These are phyloP conservation scores for Aspergillus felis DNA, from an alignment of 2,329 filamentous ascomycete species.

Conservation along the genomic window DNA sequence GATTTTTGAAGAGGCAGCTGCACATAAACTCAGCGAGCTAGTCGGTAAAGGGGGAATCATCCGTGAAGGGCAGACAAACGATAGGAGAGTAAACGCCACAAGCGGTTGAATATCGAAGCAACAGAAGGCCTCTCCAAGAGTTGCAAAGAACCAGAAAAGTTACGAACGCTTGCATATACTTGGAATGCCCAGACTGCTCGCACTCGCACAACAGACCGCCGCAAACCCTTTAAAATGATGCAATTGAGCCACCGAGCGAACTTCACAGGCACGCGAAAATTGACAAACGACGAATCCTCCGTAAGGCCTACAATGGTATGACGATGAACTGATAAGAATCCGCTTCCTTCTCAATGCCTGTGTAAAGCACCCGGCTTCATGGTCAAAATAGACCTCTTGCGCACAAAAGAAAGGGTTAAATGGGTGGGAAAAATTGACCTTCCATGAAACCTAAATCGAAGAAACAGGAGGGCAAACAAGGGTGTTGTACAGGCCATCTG, in stretches of 20 bases:
- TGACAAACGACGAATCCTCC: slow-evolving; percentile 12
- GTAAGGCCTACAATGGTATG: slow-evolving; percentile 21
- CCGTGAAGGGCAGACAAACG: slow-evolving; percentile 11
- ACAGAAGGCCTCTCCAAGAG: slow-evolving; percentile 1
- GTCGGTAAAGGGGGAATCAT: slow-evolving; percentile 30
- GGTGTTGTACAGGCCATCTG: slow-evolving; percentile 36
- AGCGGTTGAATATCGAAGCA: slow-evolving; percentile 5
- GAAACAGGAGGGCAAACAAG: slow-evolving; percentile 18
- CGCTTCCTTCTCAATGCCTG: slow-evolving; percentile 2
- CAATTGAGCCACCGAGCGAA: slow-evolving; percentile 14
- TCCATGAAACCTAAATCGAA: slow-evolving; percentile 17
- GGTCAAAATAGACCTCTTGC: slow-evolving; percentile 7
- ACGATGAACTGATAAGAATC: slow-evolving; percentile 4
- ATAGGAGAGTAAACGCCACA: slow-evolving; percentile 10
- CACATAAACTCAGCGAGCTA: slow-evolving; percentile 13
- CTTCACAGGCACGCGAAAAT: slow-evolving; percentile 14
- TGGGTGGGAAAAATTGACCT: slow-evolving; percentile 13
- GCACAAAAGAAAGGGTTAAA: slow-evolving; percentile 8
- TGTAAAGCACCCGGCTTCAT: slow-evolving; percentile 6
- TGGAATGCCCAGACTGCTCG: slow-evolving; percentile 8
- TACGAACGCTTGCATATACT: slow-evolving; percentile 9
- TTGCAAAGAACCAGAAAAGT: slow-evolving; percentile 7
- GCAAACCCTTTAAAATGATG: slow-evolving; percentile 3
- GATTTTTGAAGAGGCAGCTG: slow-evolving; percentile 3
- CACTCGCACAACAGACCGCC: slow-evolving; percentile 6